A percentile compares a stretch with the other conserved stretches of the same genome.
These are phyloP conservation scores for Pythium brachiatum DNA, from an alignment of 352 stramenopile species.

Conservation along the genomic window DNA sequence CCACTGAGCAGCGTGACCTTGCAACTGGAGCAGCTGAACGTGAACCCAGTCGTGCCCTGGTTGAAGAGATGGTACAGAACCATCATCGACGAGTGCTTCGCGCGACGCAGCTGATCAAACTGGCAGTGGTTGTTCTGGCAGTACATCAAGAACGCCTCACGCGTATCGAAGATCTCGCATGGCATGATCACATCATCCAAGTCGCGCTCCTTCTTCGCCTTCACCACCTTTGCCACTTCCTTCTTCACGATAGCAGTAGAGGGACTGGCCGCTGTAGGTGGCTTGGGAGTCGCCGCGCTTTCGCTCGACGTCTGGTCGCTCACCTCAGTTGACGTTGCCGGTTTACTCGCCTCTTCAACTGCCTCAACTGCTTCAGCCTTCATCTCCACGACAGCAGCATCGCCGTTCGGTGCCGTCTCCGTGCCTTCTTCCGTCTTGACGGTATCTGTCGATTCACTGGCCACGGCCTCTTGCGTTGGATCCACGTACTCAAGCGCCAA, in stretches of 20 bases:
- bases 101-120: conserved; percentile 85
- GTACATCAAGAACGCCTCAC: conserved; percentile 88
- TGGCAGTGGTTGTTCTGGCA: conserved; percentile 90
- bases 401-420: conserved; percentile 22
- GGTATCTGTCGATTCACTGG: conserved; percentile 22
- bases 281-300: neutral
- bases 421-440: conserved; percentile 20
- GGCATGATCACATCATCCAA: conserved; percentile 94
- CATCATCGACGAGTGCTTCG: conserved; percentile 91
- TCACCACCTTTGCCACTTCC: conserved; percentile 39
- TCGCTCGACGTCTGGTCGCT: conserved; percentile 8
- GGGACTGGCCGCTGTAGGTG: neutral
- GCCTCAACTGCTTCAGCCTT: conserved; percentile 15
- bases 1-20: conserved; percentile 93
- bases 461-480: conserved; percentile 18
- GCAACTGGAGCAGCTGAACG: conserved; percentile 95
- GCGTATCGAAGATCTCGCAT: conserved; percentile 95
- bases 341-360: neutral
- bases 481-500: conserved; percentile 56
- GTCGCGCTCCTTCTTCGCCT: conserved; percentile 41
- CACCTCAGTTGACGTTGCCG: neutral
- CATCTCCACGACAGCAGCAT: conserved; percentile 8
- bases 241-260: conserved; percentile 27
- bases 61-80: conserved; percentile 88
- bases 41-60: conserved; percentile 94